Evolutionary conservation across 371 early-diverging fungal genomes (phyloP), one percentile per base, ranked within the genome.

Genomic region (Mortierella sp.): DNA sequence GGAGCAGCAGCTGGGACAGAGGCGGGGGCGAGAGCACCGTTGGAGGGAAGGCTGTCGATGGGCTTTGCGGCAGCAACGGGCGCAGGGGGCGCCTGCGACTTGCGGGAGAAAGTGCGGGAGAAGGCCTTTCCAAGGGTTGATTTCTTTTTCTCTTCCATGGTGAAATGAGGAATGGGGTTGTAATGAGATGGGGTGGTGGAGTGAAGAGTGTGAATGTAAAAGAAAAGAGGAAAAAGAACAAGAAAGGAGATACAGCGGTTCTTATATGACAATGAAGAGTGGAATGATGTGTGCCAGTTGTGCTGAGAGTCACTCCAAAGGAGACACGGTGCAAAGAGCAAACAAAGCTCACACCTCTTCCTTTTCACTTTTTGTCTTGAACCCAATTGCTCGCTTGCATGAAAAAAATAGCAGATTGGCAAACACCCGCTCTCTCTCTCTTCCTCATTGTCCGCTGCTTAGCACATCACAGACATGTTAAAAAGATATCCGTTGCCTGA

Each of bases 21-120:
- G 24, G 9, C 68, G 21, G 68, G 68, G 19, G 68, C 38, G 38
- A 24, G 10, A 38, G 68, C 10, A 8, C 65, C 65, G 65, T 21
- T 65, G 38, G 38, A 0, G 9, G 21, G 47, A 11, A 31, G 8
- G 31, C 54, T 28, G 1, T 70, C 71, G 28, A 71, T 65, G 13
- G 78, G 73, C 13, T 75, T 79, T 38, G 72, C 73, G 48, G 76
- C 75, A 28, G 73, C 73, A 48, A 73, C 71, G 38, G 80, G 48
- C 14, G 72, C 50, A 60, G 65, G 42, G 54, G 74, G 74, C 0
- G 71, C 72, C 14, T 72, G 21, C 19, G 73, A 34, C 54, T 81
- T 84, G 74, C 85, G 85, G 24, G 55, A 31, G 48, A 13, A 7
- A 34, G 19, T 19, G 7, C 70, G 77, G 16, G 77, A 70, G 45